Evolutionary conservation across 1,139 yeast genomes (phyloP), one percentile per base, ranked within the genome.

Genomic region (Blastobotrys malaysiensis): DNA sequence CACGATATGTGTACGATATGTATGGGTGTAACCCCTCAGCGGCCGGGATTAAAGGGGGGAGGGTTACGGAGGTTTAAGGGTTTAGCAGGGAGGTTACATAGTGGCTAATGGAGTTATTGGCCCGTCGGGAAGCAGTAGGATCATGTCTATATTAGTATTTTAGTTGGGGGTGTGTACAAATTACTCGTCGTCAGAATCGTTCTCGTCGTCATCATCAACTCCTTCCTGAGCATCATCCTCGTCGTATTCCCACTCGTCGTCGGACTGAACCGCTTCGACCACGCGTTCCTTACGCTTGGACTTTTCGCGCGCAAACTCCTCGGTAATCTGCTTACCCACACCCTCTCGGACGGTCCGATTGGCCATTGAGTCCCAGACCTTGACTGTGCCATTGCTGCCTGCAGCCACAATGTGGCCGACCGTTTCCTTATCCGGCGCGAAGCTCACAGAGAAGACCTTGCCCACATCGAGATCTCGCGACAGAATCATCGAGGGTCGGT

Each of bases 391-490:
- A 54, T 80, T 79, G 48, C 88, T 89, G 67, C 99, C 99, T 63
- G 97, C 99, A 59, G 89, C 81, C 24, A 84, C 85, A 59, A 93
- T 70, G 64, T 86, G 82, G 61, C 97, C 97, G 3, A 91, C 85
- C 49, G 88, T 86, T 69, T 88, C 97, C 54, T 81, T 74, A 70
- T 93, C 99, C 50, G 91, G 86, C 9, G 96, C 95, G 74, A 90
- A 95, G 9, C 86, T 75, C 19, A 88, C 77, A 11, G 91, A 79
- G 65, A 95, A 81, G 16, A 93, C 97, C 67, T 90, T 90, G 59
- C 99, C 99, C 52, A 91, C 88, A 62, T 93, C 98, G 63, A 95
- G 86, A 70, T 93, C 97, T 68, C 98, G 83, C 46, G 95, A 84
- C 58, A 90, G 76, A 16, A 91, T 86, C 96, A 93, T 87, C 11